These are phyloP conservation scores for Pilaira anomala DNA, from an alignment of 192 early-diverging fungal species.

Conservation along the genomic window DNA sequence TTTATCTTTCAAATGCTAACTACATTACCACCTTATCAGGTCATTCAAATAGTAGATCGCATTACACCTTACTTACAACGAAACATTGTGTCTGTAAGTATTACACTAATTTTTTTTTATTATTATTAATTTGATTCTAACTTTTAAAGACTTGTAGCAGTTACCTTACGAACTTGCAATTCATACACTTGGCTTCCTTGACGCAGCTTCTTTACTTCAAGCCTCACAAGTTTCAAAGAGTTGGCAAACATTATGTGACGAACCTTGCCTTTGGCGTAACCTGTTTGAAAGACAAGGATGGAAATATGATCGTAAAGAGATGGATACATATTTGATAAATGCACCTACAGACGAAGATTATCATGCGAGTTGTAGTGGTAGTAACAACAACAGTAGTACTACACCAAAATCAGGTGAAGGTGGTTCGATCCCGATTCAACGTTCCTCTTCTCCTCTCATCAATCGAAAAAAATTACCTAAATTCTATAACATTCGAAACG, in stretches of 20 bases:
- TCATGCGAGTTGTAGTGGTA: too few relatives aligned
- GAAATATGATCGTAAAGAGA: constrained; percentile 3
- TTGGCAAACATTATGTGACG: constrained; percentile 52
- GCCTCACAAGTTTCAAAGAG: constrained; percentile 49
- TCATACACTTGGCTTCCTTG: constrained; percentile 49
- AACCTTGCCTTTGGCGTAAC: constrained; percentile 56
- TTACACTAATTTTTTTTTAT: not conserved
- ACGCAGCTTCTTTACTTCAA: constrained; percentile 41
- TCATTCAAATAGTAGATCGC: constrained; percentile 36
- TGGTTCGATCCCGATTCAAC: not conserved
- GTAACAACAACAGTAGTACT: too few relatives aligned
- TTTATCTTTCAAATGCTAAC: constrained; percentile 49
- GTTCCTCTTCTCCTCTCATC: not conserved
- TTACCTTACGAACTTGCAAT: constrained; percentile 54
- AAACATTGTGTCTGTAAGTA: constrained; percentile 50
- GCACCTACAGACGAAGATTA: not conserved
- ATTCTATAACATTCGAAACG: too few relatives aligned
- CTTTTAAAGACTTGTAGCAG: constrained; percentile 12
- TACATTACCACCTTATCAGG: constrained; percentile 41
- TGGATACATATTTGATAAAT: not conserved
- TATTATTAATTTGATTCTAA: not conserved
- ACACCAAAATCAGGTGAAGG: too few relatives aligned
- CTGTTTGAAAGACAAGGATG: constrained; percentile 35
- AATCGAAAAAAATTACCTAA: too few relatives aligned
- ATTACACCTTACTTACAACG: constrained; percentile 47